A percentile compares a stretch with the other conserved stretches of the same genome.
phyloP scores from a whole-genome alignment of 495 filamentous ascomycete genomes.

The Pseudoneurospora amorphoporcata region DNA sequence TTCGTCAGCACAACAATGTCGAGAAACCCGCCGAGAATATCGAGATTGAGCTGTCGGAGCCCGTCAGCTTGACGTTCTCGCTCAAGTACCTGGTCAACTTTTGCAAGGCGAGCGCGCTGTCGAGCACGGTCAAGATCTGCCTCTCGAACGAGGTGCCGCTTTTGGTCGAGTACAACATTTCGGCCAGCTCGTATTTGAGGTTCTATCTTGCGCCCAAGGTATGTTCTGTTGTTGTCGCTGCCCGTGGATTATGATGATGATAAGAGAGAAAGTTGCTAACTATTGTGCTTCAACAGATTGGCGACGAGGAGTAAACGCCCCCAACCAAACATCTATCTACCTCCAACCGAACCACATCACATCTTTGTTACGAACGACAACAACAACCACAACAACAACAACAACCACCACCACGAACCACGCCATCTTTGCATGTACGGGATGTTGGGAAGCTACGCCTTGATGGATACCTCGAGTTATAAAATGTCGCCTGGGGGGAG shows the following conservation, averaged over 20 bases:
- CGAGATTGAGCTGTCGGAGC: slow-evolving; percentile 82
- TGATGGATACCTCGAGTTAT: not conserved
- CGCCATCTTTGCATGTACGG: not conserved
- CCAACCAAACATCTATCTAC: not conserved
- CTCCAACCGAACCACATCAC: not conserved
- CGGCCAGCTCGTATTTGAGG: slow-evolving; percentile 68
- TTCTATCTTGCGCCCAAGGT: slow-evolving; percentile 99
- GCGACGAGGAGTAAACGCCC: slow-evolving; percentile 70
- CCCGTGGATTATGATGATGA: no score
- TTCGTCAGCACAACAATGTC: slow-evolving; percentile 79
- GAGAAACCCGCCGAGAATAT: slow-evolving; percentile 84
- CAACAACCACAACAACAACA: not conserved
- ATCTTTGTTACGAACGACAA: not conserved
- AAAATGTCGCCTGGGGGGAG: not conserved
- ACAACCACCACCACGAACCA: not conserved
- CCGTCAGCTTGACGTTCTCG: slow-evolving; percentile 92
- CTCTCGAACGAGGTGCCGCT: slow-evolving; percentile 94
- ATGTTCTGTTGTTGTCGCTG: slow-evolving; percentile 15
- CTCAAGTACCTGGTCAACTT: slow-evolving; percentile 99
- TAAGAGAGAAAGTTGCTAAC: slow-evolving; percentile 1
- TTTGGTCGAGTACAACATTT: slow-evolving; percentile 80
- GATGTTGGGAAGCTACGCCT: not conserved
- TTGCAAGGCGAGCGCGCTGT: slow-evolving; percentile 90
- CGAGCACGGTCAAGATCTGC: slow-evolving; percentile 73
- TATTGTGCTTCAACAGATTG: slow-evolving; percentile 47